Evolutionary conservation across 2,329 filamentous ascomycete species (phyloP).

Genomic region (Colletotrichum truncatum): DNA sequence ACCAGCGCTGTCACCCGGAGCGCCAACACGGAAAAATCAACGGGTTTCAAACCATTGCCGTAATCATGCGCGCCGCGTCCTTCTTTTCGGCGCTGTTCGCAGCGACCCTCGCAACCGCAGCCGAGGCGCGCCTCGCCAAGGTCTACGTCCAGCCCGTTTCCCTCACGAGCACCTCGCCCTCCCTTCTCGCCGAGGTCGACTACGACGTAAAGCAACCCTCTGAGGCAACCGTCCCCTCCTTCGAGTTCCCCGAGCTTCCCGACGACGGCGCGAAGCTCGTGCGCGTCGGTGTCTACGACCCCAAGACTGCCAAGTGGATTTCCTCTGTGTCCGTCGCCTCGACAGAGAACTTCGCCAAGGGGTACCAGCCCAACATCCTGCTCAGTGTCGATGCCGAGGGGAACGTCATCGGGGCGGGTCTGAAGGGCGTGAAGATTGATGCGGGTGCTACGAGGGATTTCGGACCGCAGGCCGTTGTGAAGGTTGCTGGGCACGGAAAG

Average conservation of each 20-base stretch:
- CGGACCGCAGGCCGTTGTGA: slow-evolving; percentile 65
- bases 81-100: slow-evolving; percentile 54
- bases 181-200: slow-evolving; percentile 63
- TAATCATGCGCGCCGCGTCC: slow-evolving; percentile 52
- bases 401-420: slow-evolving; percentile 58
- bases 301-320: slow-evolving; percentile 54
- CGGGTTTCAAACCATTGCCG: background rate
- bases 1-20: background rate
- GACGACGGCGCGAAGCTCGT: slow-evolving; percentile 54
- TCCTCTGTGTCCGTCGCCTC: slow-evolving; percentile 65
- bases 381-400: slow-evolving; percentile 58
- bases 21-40: background rate
- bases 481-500: slow-evolving; percentile 57
- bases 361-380: slow-evolving; percentile 66
- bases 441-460: slow-evolving; percentile 73
- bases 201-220: slow-evolving; percentile 59
- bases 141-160: slow-evolving; percentile 64
- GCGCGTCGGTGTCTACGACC: slow-evolving; percentile 67
- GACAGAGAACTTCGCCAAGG: slow-evolving; percentile 67
- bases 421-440: slow-evolving; percentile 68
- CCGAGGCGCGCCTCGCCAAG: slow-evolving; percentile 54
- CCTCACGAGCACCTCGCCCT: slow-evolving; percentile 42
- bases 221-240: slow-evolving; percentile 59
- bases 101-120: slow-evolving; percentile 49
- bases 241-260: slow-evolving; percentile 64